Conservation (phyloP, 345 rosid species). For the Citrus mangshanensis region DNA sequence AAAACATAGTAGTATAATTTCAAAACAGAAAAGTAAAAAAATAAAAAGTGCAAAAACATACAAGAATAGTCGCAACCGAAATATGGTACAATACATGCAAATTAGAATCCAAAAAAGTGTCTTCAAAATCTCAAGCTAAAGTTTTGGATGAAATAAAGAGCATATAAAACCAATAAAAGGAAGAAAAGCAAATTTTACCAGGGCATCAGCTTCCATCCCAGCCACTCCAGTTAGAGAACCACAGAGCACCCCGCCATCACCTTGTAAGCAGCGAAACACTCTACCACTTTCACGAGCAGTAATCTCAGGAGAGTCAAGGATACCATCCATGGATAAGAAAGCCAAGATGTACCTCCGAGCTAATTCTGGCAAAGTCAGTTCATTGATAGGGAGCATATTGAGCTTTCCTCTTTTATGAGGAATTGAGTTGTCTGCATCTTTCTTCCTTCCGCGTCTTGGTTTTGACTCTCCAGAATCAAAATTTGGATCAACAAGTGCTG, state of each 20-base stretch:
- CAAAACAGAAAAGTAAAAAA: neutral
- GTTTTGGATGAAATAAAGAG: neutral
- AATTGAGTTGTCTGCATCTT: slow-evolving; percentile 60
- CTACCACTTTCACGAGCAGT: slow-evolving; percentile 79
- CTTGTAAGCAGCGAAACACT: slow-evolving; percentile 88
- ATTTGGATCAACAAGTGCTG: slow-evolving; percentile 82
- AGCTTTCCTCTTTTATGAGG: slow-evolving; percentile 64
- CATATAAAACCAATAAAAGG: neutral
- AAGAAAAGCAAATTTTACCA: slow-evolving; percentile 53
- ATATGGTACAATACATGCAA: neutral
- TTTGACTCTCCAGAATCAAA: slow-evolving; percentile 80
- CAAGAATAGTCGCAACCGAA: neutral
- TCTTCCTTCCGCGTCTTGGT: slow-evolving; percentile 80
- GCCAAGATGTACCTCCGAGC: slow-evolving; percentile 85
- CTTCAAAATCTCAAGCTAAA: neutral
- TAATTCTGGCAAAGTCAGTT: slow-evolving; percentile 92
- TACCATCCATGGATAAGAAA: slow-evolving; percentile 76
- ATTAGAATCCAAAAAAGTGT: neutral
- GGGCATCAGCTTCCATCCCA: slow-evolving; percentile 96
- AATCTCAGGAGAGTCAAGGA: slow-evolving; percentile 81
- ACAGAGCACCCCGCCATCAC: slow-evolving; percentile 96
- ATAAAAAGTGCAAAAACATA: neutral
- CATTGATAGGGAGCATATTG: slow-evolving; percentile 80
- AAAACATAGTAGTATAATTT: neutral
- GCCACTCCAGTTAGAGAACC: slow-evolving; percentile 92